Evolutionary conservation across 1,284 basidiomycete species (phyloP), one percentile per base, ranked within the genome.

Genomic region (Fomitopsis betulina): DNA sequence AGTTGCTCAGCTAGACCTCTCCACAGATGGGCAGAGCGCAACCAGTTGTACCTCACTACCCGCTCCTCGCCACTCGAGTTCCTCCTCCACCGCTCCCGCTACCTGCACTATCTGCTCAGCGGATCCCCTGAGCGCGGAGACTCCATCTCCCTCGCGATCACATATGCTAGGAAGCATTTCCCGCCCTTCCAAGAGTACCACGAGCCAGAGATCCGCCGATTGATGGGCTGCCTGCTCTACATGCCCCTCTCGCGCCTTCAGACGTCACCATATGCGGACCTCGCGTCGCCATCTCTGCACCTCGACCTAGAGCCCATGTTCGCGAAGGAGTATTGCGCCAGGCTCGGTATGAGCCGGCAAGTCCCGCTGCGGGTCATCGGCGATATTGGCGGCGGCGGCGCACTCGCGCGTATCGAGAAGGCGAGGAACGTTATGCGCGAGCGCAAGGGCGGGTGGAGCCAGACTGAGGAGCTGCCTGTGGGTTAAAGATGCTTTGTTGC

Each of bases 391-490:
- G 93, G 91, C 0, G 91, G 93, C 5, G 93, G 94, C 0, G 94
- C 94, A 1, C 73, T 98, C 57, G 88, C 89, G 12, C 84, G 88
- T 61, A 96, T 97, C 59, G 93, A 96, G 76, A 97, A 96, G 73
- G 94, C 93, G 8, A 82, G 92, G 62, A 91, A 89, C 63, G 89
- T 98, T 33, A 94, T 98, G 91, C 86, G 93, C 63, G 91, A 96
- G 67, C 80, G 89, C 62, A 94, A 94, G 70, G 91, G 88, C 67
- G 94, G 93, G 78, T 91, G 93, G 96, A 88, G 87, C 74, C 85
- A 94, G 73, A 84, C 85, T 2, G 87, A 94, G 62, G 96, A 98
- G 72, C 75, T 98, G 45, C 95, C 95, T 4, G 95, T 69, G 42
- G 52, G 64, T 58, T 15, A 1, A 15, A 63, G 57, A 25, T 37